Percentiles rank a stretch among this genome's conserved stretches.
These are phyloP conservation scores for Annulohypoxylon maeteangense DNA, from an alignment of 495 filamentous ascomycete species.

Conservation along the genomic window DNA sequence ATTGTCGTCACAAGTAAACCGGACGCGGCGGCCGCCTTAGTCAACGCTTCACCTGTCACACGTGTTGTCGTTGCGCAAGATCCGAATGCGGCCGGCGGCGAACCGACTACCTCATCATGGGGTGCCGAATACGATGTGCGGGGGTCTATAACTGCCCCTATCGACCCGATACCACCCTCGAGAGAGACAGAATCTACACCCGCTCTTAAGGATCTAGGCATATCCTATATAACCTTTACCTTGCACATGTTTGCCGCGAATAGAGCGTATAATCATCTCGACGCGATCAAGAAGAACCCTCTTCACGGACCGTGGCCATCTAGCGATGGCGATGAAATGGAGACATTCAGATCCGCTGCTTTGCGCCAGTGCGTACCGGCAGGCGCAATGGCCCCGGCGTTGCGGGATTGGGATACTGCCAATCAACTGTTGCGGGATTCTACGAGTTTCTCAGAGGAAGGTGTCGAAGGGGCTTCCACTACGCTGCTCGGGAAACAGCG, in stretches of 20 bases:
- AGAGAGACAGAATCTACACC: constrained; percentile 24
- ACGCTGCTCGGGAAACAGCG: constrained; percentile 41
- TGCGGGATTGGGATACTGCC: constrained; percentile 61
- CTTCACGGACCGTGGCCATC: constrained; percentile 57
- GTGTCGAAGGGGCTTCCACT: constrained; percentile 34
- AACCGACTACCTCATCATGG: constrained; percentile 13
- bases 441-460: constrained; percentile 31
- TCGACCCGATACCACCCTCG: constrained; percentile 26
- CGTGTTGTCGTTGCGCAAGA: constrained; percentile 34
- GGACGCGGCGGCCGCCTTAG: constrained; percentile 34
- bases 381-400: constrained; percentile 49
- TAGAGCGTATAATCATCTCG: constrained; percentile 49
- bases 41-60: constrained; percentile 43
- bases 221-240: constrained; percentile 50
- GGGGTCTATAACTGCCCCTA: constrained; percentile 37
- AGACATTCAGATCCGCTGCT: constrained; percentile 45
- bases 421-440: constrained; percentile 45
- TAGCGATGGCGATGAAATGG: constrained; percentile 15
- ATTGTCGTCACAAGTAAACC: constrained; percentile 49
- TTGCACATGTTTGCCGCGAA: constrained; percentile 51
- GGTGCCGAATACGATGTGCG: constrained; percentile 30
- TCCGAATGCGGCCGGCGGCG: not conserved
- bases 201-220: constrained; percentile 32
- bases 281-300: constrained; percentile 49
- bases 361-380: constrained; percentile 51